These are phyloP conservation scores for Acanthamoeba royreba DNA, from an alignment of 208 protist genomes.

Conservation along the genomic window DNA sequence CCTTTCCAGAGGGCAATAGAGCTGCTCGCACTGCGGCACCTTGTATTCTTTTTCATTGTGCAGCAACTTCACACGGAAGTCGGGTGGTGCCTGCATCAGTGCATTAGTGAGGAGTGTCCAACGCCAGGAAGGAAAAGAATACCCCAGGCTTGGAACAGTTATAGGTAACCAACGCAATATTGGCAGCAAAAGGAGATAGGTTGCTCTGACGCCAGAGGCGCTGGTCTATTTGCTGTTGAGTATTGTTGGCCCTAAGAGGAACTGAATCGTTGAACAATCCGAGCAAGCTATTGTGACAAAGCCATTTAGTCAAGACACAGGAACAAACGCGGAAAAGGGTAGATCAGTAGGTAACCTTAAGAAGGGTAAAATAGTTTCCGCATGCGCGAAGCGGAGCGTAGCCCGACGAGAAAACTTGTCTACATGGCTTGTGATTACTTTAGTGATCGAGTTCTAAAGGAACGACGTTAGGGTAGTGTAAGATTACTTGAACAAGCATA, in stretches of 20 bases:
- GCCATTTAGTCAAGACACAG: not conserved
- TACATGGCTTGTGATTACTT: not conserved
- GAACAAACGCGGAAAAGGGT: not conserved
- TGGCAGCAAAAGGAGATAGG: not conserved
- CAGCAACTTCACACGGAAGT: not conserved
- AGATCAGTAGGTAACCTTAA: not conserved
- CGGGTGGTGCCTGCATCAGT: not conserved
- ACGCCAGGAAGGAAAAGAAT: not conserved
- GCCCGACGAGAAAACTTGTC: not conserved
- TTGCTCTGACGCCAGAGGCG: not conserved
- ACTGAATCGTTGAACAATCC: not conserved
- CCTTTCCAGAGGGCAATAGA: not conserved
- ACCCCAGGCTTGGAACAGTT: not conserved
- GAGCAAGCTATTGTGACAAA: not conserved
- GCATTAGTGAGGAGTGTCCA: not conserved
- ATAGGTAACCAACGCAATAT: not conserved
- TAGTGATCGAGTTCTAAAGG: not conserved
- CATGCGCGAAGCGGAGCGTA: not conserved
- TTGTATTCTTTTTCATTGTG: not conserved
- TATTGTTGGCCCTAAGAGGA: not conserved
- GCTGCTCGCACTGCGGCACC: not conserved
- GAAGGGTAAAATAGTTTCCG: not conserved
- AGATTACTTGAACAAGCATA: not conserved
- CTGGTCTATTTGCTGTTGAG: not conserved
- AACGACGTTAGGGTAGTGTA: not conserved